phyloP scores from a whole-genome alignment of 164 flowering plant species.

The Liriodendron chinense region DNA sequence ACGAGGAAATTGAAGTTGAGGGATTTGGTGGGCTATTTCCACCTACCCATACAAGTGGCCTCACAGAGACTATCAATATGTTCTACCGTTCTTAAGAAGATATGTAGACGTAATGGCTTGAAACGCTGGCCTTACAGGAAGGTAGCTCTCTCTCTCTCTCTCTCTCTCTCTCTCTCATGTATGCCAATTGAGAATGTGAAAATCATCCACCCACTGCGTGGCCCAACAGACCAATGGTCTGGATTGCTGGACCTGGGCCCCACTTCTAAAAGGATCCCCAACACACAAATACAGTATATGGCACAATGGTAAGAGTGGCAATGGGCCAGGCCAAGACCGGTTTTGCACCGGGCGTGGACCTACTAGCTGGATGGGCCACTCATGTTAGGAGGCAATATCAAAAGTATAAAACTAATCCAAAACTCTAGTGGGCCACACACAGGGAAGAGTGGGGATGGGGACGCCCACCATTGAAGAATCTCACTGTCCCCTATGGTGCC shows the following conservation, averaged over 20 bases:
- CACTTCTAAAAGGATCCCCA: background rate
- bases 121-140: constrained; percentile 62
- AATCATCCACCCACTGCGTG: background rate
- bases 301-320: too few relatives aligned
- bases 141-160: too few relatives aligned
- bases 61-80: constrained; percentile 36
- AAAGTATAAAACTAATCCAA: too few relatives aligned
- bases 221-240: background rate
- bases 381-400: too few relatives aligned
- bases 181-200: background rate
- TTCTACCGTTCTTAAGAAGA: constrained; percentile 52
- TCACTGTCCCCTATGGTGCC: too few relatives aligned
- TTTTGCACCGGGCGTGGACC: too few relatives aligned
- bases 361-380: too few relatives aligned
- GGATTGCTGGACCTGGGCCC: background rate
- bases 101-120: constrained; percentile 36
- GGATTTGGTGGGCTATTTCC: constrained; percentile 38
- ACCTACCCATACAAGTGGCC: constrained; percentile 48
- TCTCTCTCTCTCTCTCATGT: background rate
- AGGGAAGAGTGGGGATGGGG: too few relatives aligned
- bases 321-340: too few relatives aligned
- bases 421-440: too few relatives aligned
- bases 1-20: constrained; percentile 35
- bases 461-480: too few relatives aligned
- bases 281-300: background rate